Evolutionary conservation across 2,329 filamentous ascomycete species (phyloP).

Genomic region (Pseudocercospora pini-densiflorae): DNA sequence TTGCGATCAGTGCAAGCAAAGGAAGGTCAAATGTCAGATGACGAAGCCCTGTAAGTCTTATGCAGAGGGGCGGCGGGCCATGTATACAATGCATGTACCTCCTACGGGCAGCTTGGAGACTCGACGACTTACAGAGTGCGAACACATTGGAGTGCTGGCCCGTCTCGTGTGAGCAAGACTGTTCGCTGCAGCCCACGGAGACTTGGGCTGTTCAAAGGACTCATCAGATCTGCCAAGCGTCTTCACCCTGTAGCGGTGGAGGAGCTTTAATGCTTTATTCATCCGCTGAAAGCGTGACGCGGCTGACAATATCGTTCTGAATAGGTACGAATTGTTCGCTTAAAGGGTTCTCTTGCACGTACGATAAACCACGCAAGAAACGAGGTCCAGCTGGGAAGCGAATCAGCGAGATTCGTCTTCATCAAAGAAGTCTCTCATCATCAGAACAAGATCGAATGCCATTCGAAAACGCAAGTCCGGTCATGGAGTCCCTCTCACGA

Average conservation of each 20-base stretch:
- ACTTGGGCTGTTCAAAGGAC: no score
- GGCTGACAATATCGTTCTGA: conserved; percentile 17
- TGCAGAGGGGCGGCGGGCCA: no score
- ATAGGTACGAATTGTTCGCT: conserved; percentile 43
- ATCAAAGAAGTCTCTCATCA: conserved; percentile 32
- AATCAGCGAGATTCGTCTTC: conserved; percentile 44
- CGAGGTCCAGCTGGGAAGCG: conserved; percentile 45
- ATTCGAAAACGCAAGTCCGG: not conserved
- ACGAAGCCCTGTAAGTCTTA: conserved; percentile 14
- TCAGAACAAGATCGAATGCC: conserved; percentile 1
- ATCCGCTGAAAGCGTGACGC: not conserved
- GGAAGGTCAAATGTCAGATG: conserved; percentile 47
- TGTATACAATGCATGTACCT: no score
- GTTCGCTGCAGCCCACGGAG: no score
- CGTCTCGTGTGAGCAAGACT: no score
- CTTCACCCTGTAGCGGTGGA: no score
- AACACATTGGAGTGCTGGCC: no score
- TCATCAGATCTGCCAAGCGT: no score
- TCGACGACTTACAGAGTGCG: no score
- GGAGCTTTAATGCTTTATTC: no score
- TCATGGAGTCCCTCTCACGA: not conserved
- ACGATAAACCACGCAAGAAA: conserved; percentile 49
- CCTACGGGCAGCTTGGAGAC: no score
- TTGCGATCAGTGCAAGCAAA: conserved; percentile 50
- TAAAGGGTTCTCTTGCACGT: conserved; percentile 48